Percentiles rank a stretch among this genome's conserved stretches.
Conservation (phyloP, 768 basidiomycete species). For the Mycena maculata region DNA sequence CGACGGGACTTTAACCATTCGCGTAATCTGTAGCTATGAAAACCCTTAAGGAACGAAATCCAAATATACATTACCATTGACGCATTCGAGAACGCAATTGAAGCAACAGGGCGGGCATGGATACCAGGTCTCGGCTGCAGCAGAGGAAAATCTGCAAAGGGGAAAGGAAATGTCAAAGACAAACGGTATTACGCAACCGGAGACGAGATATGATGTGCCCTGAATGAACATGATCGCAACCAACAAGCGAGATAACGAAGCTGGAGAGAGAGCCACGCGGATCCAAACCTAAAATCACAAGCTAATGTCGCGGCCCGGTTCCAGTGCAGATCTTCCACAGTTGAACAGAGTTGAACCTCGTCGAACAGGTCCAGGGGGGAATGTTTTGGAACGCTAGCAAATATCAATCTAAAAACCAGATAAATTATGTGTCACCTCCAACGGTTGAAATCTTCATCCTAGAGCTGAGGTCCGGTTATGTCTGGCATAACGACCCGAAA, state of each 20-base stretch:
- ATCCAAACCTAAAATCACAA: constrained; percentile 25
- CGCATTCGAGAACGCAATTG: constrained; percentile 11
- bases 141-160: constrained; percentile 6
- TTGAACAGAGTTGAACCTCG: too few relatives aligned
- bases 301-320: neutral
- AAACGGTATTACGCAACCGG: neutral
- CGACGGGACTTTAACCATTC: constrained; percentile 55
- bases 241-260: constrained; percentile 15
- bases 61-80: constrained; percentile 13
- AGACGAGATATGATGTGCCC: constrained; percentile 20
- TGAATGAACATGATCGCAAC: constrained; percentile 16
- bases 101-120: constrained; percentile 14
- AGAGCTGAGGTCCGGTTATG: neutral
- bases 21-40: constrained; percentile 29
- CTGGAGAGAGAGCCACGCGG: neutral
- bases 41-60: constrained; percentile 12
- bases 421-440: too few relatives aligned
- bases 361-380: too few relatives aligned
- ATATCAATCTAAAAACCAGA: too few relatives aligned
- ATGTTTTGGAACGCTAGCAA: too few relatives aligned
- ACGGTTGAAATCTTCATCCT: neutral
- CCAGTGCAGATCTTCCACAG: too few relatives aligned
- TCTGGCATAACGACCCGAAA: constrained; percentile 28
- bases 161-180: neutral
- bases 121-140: constrained; percentile 9